These are phyloP conservation scores for Pseudopithomyces maydicus DNA, from an alignment of 2,329 filamentous ascomycete species.

Conservation along the genomic window DNA sequence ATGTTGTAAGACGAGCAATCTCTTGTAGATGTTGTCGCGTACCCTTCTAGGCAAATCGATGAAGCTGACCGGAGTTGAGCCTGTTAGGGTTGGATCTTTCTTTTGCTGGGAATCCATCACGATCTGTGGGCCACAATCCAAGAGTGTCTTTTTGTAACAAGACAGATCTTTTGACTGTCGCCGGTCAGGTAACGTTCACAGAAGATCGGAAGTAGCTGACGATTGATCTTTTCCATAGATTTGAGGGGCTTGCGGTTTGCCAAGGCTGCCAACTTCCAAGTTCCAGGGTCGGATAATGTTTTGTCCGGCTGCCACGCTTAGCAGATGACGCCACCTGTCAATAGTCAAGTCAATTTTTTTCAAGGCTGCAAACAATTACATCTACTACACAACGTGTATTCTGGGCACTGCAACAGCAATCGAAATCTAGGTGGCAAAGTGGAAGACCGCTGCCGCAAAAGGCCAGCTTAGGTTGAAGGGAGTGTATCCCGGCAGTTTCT, in stretches of 20 bases:
- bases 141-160: not conserved
- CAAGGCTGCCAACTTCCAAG: not conserved
- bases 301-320: no score
- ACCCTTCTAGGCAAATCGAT: slow-evolving; percentile 11
- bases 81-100: not conserved
- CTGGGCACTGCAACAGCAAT: no score
- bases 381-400: no score
- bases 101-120: slow-evolving; percentile 1
- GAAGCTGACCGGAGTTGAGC: slow-evolving; percentile 1
- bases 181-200: not conserved
- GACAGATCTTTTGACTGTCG: not conserved
- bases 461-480: no score
- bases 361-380: no score
- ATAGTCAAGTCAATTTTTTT: no score
- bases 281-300: no score
- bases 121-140: not conserved
- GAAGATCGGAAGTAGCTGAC: not conserved
- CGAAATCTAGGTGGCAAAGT: slow-evolving; percentile 11
- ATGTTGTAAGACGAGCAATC: slow-evolving; percentile 9
- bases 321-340: no score
- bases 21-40: slow-evolving; percentile 12
- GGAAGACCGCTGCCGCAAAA: slow-evolving; percentile 10
- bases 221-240: not conserved
- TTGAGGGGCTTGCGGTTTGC: not conserved
- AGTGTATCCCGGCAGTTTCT: slow-evolving; percentile 10